Base-by-base conservation (phyloP, 2,329 filamentous ascomycete genomes). In the Fusarium torulosum region DNA sequence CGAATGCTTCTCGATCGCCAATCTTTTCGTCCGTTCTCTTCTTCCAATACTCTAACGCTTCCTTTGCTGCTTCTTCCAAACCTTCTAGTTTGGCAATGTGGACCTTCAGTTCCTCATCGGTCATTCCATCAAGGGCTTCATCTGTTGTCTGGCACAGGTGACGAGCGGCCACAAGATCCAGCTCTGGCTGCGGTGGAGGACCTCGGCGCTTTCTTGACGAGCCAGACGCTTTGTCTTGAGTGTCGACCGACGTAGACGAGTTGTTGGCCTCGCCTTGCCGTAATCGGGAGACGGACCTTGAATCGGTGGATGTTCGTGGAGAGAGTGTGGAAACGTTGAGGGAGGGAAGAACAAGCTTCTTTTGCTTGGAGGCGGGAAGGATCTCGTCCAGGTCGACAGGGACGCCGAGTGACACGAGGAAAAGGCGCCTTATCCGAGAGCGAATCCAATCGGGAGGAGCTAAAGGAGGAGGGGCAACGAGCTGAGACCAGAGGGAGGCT, bases 391-490 rank as follows among this genome's bases (percentile, higher is more conserved):
- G 85, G 74, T 99, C 96, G 43, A 99, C 93, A 2, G 96, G 96
- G 0, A 99, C 96, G 19, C 96, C 96, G 0, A 99, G 87, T 2
- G 94, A 97, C 53, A 99, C 94, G 41, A 99, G 88, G 77, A 99
- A 99, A 25, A 99, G 87, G 27, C 96, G 92, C 53, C 96, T 90
- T 72, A 97, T 99, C 51, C 94, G 92, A 52, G 94, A 97, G 67
- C 96, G 93, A 60, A 97, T 96, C 96, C 96, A 99, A 79, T 99
- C 96, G 1, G 96, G 95, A 7, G 96, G 96, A 74, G 97, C 94
- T 37, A 99, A 87, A 4, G 96, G 94, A 3, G 96, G 96, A 20
- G 96, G 95, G 3, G 95, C 95, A 29, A 97, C 93, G 6, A 99
- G 88, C 81, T 99, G 96, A 40, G 94, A 94, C 96, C 96, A 99